phyloP scores from a whole-genome alignment of 2,329 filamentous ascomycete species.

The Shiraia sp. region DNA sequence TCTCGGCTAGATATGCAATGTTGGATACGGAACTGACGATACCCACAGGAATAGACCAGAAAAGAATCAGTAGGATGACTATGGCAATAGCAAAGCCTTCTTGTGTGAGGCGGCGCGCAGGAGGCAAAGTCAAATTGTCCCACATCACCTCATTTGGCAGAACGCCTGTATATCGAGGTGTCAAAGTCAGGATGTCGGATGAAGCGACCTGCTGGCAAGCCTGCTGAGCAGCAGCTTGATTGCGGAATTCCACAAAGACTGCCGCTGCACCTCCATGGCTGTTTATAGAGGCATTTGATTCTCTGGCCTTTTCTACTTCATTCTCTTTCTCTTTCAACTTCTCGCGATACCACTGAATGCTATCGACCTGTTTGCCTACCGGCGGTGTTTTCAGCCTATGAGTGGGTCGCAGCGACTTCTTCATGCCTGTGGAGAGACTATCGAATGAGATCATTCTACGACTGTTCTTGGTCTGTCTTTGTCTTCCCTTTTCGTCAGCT shows the following conservation, averaged over 20 bases:
- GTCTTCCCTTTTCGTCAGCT: constrained; percentile 75
- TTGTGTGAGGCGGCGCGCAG: constrained; percentile 83
- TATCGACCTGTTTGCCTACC: constrained; percentile 88
- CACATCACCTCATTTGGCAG: constrained; percentile 84
- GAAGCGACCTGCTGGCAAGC: constrained; percentile 69
- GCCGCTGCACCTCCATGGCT: constrained; percentile 68
- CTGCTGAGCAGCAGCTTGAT: constrained; percentile 79
- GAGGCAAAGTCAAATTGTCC: constrained; percentile 76
- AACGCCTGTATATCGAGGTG: constrained; percentile 81
- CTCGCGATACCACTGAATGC: constrained; percentile 83
- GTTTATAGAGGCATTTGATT: constrained; percentile 62
- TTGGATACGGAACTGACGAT: constrained; percentile 87
- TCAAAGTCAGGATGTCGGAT: constrained; percentile 68
- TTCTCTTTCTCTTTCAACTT: constrained; percentile 77
- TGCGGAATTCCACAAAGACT: constrained; percentile 88
- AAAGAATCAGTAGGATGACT: constrained; percentile 77
- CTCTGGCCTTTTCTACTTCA: constrained; percentile 70
- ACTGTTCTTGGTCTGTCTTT: constrained; percentile 58
- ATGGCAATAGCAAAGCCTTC: constrained; percentile 73
- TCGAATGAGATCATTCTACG: constrained; percentile 55
- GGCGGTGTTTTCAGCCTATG: constrained; percentile 49
- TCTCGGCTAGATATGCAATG: constrained; percentile 67
- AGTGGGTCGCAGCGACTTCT: constrained; percentile 59
- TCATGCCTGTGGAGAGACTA: constrained; percentile 60
- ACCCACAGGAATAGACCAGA: constrained; percentile 80